Conservation (phyloP, 2,329 filamentous ascomycete species). For the Alternaria sp. region DNA sequence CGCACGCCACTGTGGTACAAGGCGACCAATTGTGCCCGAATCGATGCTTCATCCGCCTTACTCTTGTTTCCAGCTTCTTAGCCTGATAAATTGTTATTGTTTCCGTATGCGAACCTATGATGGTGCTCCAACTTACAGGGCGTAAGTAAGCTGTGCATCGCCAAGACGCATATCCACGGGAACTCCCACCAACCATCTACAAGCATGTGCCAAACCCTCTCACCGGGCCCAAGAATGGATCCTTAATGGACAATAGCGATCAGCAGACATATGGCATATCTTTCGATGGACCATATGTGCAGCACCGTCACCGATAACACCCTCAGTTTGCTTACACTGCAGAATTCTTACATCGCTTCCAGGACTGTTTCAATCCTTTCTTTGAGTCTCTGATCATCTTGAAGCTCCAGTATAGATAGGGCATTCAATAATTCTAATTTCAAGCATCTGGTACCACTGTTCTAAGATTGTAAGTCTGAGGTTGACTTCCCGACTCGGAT, state of each 20-base stretch:
- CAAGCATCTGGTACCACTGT: neutral
- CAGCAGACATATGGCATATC: neutral
- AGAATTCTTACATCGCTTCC: neutral
- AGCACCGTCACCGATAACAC: neutral
- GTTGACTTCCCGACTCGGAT: neutral
- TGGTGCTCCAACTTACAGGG: neutral
- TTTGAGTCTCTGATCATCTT: neutral
- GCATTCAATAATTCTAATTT: neutral
- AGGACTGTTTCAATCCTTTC: neutral
- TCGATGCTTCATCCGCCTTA: neutral
- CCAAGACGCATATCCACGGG: neutral
- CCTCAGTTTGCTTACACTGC: neutral
- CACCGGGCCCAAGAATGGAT: neutral
- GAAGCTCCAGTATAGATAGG: neutral
- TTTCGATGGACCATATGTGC: neutral
- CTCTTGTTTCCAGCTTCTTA: neutral
- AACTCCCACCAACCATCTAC: neutral
- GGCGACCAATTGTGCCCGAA: neutral
- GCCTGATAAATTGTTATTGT: neutral
- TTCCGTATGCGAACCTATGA: neutral
- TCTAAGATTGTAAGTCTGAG: neutral
- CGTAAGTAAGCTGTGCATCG: neutral
- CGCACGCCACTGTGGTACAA: neutral
- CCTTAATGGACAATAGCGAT: neutral
- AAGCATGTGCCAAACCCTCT: neutral